Base-by-base conservation (phyloP, 1,284 basidiomycete genomes). In the Melanopsichium pennsylvanicum region DNA sequence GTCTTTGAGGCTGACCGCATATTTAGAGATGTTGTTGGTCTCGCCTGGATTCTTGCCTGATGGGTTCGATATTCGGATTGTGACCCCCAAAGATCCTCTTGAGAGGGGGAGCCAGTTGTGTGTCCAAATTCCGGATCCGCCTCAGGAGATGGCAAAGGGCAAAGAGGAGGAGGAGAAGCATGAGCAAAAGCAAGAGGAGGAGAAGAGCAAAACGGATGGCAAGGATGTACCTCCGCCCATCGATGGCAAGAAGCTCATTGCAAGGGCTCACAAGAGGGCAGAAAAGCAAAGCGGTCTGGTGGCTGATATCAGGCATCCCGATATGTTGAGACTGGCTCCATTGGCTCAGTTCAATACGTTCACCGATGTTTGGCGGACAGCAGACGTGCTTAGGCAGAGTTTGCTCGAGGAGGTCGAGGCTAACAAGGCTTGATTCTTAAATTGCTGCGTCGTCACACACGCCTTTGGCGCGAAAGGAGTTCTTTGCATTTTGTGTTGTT, bases 241-340 rank as follows among this genome's bases (percentile, higher is more conserved):
- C 21, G 45, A 64, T 10, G 43, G 51, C 3, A 62, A 49, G 25
- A 47, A 61, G 10, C 56, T 80, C 11, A 57, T 78, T 13, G 71
- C 74, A 0, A 49, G 74, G 4, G 73, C 72, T 12, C 74, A 76
- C 37, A 42, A 43, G 31, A 38, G 67, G 6, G 62, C 72, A 2
- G 74, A 78, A 45, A 67, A 70, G 50, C 43, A 63, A 40, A 43
- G 49, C 12, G 75, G 76, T 3, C 49, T 80, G 23, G 63, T 80
- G 16, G 69, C 61, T 6, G 78, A 80, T 43, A 70, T 79, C 19
- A 47, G 78, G 16, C 55, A 69, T 36, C 78, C 78, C 0, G 78
- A 80, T 37, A 72, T 80, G 55, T 43, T 80, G 11, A 54, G 78
- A 5, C 27, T 80, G 13, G 78, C 76, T n/a, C 78, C 78, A 5